Base-by-base conservation (phyloP, 768 basidiomycete genomes). In the Leccinum disarticulatum region DNA sequence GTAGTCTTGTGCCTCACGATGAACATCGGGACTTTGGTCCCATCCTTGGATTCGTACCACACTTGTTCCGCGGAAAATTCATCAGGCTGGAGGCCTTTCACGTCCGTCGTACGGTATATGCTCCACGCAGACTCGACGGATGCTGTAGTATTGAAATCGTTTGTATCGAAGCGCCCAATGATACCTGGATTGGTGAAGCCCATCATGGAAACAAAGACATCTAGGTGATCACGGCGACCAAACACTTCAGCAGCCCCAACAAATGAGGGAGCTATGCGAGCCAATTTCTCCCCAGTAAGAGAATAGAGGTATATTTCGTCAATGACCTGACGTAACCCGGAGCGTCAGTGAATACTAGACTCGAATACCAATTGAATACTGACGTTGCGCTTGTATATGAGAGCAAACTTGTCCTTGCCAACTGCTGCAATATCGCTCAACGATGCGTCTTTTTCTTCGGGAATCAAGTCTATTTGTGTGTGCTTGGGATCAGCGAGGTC, bases 21-120 rank as follows among this genome's bases (percentile, higher is more conserved):
- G 67, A 92, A 93, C 91, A 94, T 93, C 2, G 92, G 92, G 36
- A 94, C 77, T 55, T 79, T 81, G 6, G 90, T 92, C 2, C 90
- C 90, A 67, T 93, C 92, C 71, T 87, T 89, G 73, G 85, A 86
- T 19, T 78, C 70, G 66, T 87, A 93, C 87, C 91, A 94, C 19
- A 91, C 87, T 74, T 93, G 91, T 58, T 81, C 80, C 33, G 85
- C 77, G 31, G 83, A 77, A 64, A 93, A 93, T 49, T 93, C 89
- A 8, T 85, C 81, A 0, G 83, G 77, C 53, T 80, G 77, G 36
- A 93, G 74, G 4, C 87, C 88, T 22, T 78, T 79, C 14, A 91
- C 81, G 43, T 79, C 68, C 1, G 85, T 85, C 33, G 80, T 77
- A 55, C 85, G 73, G 70, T 84, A 87, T 22, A 84, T 79, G 30